These are phyloP conservation scores for Penicillium steckii DNA, from an alignment of 495 filamentous ascomycete species.

Conservation along the genomic window DNA sequence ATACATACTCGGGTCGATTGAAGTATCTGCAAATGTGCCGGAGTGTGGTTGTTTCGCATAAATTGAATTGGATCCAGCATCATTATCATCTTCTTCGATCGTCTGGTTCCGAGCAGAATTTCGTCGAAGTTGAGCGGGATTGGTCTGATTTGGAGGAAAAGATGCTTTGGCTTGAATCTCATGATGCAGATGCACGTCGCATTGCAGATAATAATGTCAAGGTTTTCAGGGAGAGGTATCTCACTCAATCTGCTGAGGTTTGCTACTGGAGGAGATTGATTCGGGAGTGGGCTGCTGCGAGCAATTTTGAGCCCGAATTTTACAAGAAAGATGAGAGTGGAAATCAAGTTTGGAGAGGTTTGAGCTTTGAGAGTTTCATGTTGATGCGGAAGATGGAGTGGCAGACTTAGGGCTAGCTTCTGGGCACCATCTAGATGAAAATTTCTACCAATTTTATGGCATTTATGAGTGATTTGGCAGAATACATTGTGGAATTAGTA, in stretches of 20 bases:
- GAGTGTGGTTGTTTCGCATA: constrained; percentile 39
- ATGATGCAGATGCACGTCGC: constrained; percentile 36
- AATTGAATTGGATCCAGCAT: constrained; percentile 17
- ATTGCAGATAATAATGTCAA: constrained; percentile 44
- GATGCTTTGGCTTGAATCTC: constrained; percentile 32
- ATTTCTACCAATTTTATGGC: too few species aligned
- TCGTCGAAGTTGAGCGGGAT: constrained; percentile 46
- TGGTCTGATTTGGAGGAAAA: constrained; percentile 42
- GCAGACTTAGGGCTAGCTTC: constrained; percentile 16
- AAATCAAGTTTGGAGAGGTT: constrained; percentile 16
- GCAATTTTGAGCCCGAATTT: constrained; percentile 19
- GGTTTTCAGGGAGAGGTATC: constrained; percentile 45
- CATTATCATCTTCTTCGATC: constrained; percentile 11
- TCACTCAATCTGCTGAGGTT: constrained; percentile 45
- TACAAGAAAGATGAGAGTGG: constrained; percentile 16
- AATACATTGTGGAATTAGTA: too few species aligned
- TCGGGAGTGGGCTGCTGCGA: constrained; percentile 31
- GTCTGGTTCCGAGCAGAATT: constrained; percentile 48
- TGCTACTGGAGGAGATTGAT: constrained; percentile 47
- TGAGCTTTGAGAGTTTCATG: constrained; percentile 17
- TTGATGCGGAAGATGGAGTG: constrained; percentile 12
- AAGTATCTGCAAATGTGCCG: constrained; percentile 51
- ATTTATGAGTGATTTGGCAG: too few species aligned
- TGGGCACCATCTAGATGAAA: too few species aligned
- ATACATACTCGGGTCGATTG: constrained; percentile 39